Conservation (phyloP, 2,329 filamentous ascomycete genomes). For the Diaporthe velutina region DNA sequence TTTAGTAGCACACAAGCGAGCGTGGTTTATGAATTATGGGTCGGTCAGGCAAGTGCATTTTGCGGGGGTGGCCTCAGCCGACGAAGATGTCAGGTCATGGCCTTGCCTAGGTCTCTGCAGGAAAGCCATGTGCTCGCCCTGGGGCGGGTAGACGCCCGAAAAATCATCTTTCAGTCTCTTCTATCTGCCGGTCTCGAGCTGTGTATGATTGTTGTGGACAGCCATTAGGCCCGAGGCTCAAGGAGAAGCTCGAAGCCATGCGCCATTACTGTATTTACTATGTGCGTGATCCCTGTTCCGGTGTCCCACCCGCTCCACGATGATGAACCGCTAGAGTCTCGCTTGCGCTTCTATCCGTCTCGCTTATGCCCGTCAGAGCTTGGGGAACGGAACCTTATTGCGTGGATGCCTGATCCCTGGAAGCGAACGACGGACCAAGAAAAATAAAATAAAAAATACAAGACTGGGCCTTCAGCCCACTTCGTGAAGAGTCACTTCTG, state of each 20-base stretch:
- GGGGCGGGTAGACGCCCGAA: neutral
- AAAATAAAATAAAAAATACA: slow-evolving; percentile 24
- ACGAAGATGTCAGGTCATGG: neutral
- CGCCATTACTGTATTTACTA: neutral
- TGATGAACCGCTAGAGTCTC: slow-evolving; percentile 25
- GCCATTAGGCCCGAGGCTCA: neutral
- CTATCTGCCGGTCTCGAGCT: neutral
- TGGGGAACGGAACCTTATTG: slow-evolving; percentile 21
- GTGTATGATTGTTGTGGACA: neutral
- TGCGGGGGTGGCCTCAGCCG: neutral
- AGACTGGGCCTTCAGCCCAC: neutral
- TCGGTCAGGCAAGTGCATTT: neutral
- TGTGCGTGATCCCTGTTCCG: slow-evolving; percentile 7
- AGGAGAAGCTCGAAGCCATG: neutral
- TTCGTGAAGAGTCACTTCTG: neutral
- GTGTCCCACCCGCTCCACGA: neutral
- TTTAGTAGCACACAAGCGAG: slow-evolving; percentile 19
- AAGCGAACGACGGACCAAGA: neutral
- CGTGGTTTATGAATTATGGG: neutral
- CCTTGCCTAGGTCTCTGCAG: neutral
- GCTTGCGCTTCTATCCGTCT: slow-evolving; percentile 35
- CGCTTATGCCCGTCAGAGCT: slow-evolving; percentile 31
- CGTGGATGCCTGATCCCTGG: slow-evolving; percentile 35
- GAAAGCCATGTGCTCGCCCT: neutral
- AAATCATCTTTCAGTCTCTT: neutral